Base-by-base conservation (phyloP, 2,329 filamentous ascomycete genomes). In the Alternaria ventricosa region DNA sequence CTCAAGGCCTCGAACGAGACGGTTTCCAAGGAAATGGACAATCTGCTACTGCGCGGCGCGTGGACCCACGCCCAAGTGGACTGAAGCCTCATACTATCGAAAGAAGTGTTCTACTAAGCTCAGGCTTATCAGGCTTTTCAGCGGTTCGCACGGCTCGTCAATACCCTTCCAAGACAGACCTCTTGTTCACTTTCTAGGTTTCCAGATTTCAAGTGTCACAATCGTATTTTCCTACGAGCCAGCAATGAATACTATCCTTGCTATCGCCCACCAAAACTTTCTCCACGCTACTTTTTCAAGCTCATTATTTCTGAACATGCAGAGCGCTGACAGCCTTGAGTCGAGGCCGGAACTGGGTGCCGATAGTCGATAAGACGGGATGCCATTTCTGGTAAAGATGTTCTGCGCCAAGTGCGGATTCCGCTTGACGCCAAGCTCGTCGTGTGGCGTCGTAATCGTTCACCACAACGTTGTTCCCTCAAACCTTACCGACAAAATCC, bases 341-440 rank as follows among this genome's bases (percentile, higher is more conserved):
- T 54, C 43, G 47, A 59, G 49, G 54, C 30, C 60, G 60, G 60
- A 62, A 59, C 30, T 28, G n/a, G 45, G 33, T 60, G 61, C 57
- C 61, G 51, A 63, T 27, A 18, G 13, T 60, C 47, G 36, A 51
- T n/a, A 41, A 47, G n/a, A 44, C 63, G 63, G 63, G 33, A 55
- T 60, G 30, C 64, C 56, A 6, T 10, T 57, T 64, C 10, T 11
- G 55, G 66, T 57, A 49, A 47, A 20, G 61, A 67, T 67, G 36
- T 5, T 23, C 62, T 7, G 8, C 5, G 66, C 66, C 66, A 67
- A 69, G 67, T 57, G 47, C 46, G 51, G 50, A 55, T 57, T 53
- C 59, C 63, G 57, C 47, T 55, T 61, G 45, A 58, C 44, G 64
- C 64, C 66, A 69, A 65, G 66, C 9, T 30, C 55, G 30, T 43